Evolutionary conservation across 495 filamentous ascomycete species (phyloP).

Genomic region (Neurospora cerealis): DNA sequence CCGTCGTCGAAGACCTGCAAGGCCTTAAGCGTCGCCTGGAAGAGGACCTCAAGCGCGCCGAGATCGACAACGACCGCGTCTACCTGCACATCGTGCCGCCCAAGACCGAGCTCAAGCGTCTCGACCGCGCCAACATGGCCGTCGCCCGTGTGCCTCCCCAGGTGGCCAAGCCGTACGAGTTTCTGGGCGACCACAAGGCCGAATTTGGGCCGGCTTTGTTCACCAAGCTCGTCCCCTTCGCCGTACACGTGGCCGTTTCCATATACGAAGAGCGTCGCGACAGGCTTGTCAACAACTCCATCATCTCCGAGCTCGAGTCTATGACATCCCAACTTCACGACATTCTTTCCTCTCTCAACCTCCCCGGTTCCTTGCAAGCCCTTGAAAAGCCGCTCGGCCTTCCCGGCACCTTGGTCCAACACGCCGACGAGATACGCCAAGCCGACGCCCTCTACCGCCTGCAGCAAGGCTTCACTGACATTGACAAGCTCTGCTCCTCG

Average conservation of each 20-base stretch:
- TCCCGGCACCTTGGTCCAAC: slow-evolving; percentile 72
- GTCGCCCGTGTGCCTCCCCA: slow-evolving; percentile 68
- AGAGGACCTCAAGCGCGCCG: slow-evolving; percentile 83
- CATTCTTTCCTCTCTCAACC: slow-evolving; percentile 70
- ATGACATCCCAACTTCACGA: slow-evolving; percentile 75
- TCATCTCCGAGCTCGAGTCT: slow-evolving; percentile 75
- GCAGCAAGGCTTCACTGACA: slow-evolving; percentile 70
- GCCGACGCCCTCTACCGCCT: slow-evolving; percentile 72
- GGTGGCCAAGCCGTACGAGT: slow-evolving; percentile 66
- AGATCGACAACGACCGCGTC: slow-evolving; percentile 94
- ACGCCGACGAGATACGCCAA: slow-evolving; percentile 93
- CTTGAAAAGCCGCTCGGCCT: slow-evolving; percentile 90
- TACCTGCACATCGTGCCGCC: slow-evolving; percentile 80
- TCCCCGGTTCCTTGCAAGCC: slow-evolving; percentile 88
- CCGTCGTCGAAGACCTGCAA: slow-evolving; percentile 72
- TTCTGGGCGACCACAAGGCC: slow-evolving; percentile 61
- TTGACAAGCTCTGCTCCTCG: slow-evolving; percentile 69
- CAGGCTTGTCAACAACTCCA: slow-evolving; percentile 71
- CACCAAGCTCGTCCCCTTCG: slow-evolving; percentile 86
- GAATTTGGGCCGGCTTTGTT: slow-evolving; percentile 80
- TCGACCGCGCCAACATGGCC: slow-evolving; percentile 87
- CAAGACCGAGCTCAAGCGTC: slow-evolving; percentile 75
- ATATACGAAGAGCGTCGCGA: slow-evolving; percentile 92
- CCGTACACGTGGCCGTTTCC: slow-evolving; percentile 87
- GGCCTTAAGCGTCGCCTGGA: slow-evolving; percentile 71